These are phyloP conservation scores for Pythium vanterpoolii DNA, from an alignment of 352 stramenopile genomes.

Conservation along the genomic window DNA sequence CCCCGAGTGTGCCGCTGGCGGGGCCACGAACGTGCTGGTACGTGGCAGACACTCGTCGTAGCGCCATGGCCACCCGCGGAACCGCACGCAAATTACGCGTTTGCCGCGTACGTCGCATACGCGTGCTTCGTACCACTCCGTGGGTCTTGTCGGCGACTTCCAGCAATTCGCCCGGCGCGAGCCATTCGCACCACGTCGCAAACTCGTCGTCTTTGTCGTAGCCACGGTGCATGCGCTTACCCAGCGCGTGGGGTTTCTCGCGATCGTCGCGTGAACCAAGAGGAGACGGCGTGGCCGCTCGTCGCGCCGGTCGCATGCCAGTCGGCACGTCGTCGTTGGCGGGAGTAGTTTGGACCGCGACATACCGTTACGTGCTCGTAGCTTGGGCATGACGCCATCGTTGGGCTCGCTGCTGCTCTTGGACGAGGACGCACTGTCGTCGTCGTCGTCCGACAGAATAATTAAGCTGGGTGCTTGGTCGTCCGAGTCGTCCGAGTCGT, in stretches of 20 bases:
- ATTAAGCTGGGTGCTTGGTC: neutral
- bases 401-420: neutral
- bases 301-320: neutral
- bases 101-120: conserved; percentile 51
- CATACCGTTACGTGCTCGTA: neutral
- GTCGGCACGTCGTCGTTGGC: neutral
- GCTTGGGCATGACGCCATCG: too few relatives aligned
- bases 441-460: neutral
- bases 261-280: neutral
- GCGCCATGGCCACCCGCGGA: conserved; percentile 88
- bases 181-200: conserved; percentile 9
- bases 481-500: neutral
- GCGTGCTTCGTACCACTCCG: conserved; percentile 28
- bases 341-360: neutral
- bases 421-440: neutral
- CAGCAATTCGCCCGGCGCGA: conserved; percentile 15
- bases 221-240: neutral
- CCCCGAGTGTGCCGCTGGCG: conserved; percentile 56
- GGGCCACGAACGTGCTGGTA: conserved; percentile 74
- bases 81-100: conserved; percentile 75
- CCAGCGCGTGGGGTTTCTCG: neutral
- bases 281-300: neutral
- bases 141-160: conserved; percentile 20
- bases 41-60: conserved; percentile 91
- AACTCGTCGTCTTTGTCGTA: conserved; percentile 2